These are phyloP conservation scores for Russula lepida DNA, from an alignment of 768 basidiomycete genomes.

Conservation along the genomic window DNA sequence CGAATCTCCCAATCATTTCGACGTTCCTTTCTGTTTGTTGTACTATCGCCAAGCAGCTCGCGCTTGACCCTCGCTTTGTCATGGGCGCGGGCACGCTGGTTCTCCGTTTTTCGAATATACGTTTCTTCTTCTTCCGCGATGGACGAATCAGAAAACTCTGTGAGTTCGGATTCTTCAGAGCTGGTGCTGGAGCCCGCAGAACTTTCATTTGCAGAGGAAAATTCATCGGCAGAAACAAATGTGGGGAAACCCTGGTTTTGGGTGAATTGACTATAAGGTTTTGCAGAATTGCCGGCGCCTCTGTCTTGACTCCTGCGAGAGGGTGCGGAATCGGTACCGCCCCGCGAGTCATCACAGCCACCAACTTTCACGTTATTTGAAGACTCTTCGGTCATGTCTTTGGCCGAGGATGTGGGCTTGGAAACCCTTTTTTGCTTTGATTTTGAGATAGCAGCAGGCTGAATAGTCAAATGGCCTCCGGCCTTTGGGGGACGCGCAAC, in stretches of 20 bases:
- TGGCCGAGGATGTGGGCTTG: conserved; percentile 12
- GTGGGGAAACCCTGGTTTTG: conserved; percentile 17
- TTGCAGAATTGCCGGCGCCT: conserved; percentile 11
- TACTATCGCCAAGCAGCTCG: conserved; percentile 50
- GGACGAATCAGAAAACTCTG: conserved; percentile 20
- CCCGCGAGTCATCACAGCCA: conserved; percentile 2
- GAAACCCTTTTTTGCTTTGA: conserved; percentile 9
- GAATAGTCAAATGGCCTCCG: background rate
- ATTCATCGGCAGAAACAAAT: conserved; percentile 21
- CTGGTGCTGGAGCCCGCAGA: conserved; percentile 22
- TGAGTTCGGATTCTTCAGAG: conserved; percentile 15
- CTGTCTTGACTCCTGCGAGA: conserved; percentile 9
- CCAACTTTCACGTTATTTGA: background rate
- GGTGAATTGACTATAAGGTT: background rate
- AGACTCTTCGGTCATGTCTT: conserved; percentile 19
- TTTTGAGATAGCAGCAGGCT: background rate
- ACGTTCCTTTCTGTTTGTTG: conserved; percentile 29
- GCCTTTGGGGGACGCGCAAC: conserved; percentile 5
- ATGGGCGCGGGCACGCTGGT: conserved; percentile 16
- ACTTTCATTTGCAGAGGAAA: conserved; percentile 26
- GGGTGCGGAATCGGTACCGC: conserved; percentile 4
- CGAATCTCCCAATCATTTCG: conserved; percentile 20
- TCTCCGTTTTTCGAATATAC: conserved; percentile 17
- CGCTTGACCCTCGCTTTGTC: conserved; percentile 49
- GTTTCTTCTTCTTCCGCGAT: conserved; percentile 18